Evolutionary conservation across 176 grass and related monocot species (phyloP), one percentile per base, ranked within the genome.

Genomic region (Calamus simplicifolius): DNA sequence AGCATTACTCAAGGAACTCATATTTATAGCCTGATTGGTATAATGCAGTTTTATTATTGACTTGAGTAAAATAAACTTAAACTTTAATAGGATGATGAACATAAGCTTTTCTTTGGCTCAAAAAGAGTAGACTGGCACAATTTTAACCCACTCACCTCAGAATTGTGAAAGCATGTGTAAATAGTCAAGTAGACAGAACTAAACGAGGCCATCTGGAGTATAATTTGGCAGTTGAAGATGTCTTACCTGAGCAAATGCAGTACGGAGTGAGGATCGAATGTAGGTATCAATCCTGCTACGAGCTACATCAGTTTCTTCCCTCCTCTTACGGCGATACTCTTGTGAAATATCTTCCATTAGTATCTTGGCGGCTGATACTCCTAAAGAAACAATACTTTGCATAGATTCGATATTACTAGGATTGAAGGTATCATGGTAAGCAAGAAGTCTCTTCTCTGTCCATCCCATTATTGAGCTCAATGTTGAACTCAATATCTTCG

Each of bases 281-380:
- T 97, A 97, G 1, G 84, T 91, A 48, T 97, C 93, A 64, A 97
- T 81, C 43, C 87, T 88, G 69, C 62, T 91, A 30, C 75, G 84
- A 80, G 93, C 93, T 61, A 97, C 87, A 64, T 97, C 76, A 54
- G 80, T 87, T 16, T 80, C 81, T 81, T 89, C 87, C 80, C 90
- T 91, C 77, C 87, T 88, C 68, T 81, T 91, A 64, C 87, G 83
- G 14, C 87, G 87, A 59, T 97, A 97, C 71, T 97, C 93, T 52
- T 97, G 72, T 31, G 93, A 91, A 82, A 97, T 97, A 78, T 97
- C 93, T 90, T 97, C 93, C 50, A 97, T 87, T 73, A 97, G 72
- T 66, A 97, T 71, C 77, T 69, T 86, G 59, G 93, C 93, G 61
- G 87, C 79, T 75, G 87, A 85, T 51, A 91, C 87, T 59, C 93